These are phyloP conservation scores for Pyricularia sp. DNA, from an alignment of 2,329 filamentous ascomycete species.

Conservation along the genomic window DNA sequence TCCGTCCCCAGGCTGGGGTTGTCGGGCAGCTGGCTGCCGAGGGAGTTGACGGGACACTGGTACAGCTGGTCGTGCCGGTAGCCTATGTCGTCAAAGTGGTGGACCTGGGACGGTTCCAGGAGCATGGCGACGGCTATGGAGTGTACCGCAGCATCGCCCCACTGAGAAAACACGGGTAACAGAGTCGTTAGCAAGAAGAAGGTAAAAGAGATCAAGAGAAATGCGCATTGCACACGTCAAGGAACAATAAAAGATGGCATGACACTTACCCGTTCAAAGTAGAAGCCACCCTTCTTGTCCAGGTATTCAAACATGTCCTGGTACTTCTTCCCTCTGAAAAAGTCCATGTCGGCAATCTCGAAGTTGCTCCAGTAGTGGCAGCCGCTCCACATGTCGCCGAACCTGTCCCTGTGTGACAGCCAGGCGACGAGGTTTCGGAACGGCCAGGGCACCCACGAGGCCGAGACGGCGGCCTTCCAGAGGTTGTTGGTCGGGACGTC, in stretches of 20 bases:
- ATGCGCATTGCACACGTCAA: too few species aligned
- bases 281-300: constrained; percentile 32
- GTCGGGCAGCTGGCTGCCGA: constrained; percentile 23
- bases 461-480: constrained; percentile 30
- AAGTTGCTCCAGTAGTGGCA: constrained; percentile 41
- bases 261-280: constrained; percentile 28
- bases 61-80: constrained; percentile 27
- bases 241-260: background rate
- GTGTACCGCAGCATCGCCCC: constrained; percentile 35
- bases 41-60: constrained; percentile 26
- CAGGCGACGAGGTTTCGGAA: constrained; percentile 26
- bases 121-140: constrained; percentile 32
- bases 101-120: constrained; percentile 26
- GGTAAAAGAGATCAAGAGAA: too few species aligned
- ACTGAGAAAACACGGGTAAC: constrained; percentile 14
- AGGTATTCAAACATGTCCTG: constrained; percentile 30
- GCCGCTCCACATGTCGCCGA: constrained; percentile 31
- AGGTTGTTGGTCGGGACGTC: constrained; percentile 23
- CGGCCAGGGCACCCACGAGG: constrained; percentile 32
- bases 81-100: constrained; percentile 34
- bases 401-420: constrained; percentile 25
- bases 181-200: background rate
- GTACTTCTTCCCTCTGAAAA: constrained; percentile 29
- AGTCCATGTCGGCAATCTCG: constrained; percentile 35
- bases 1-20: constrained; percentile 20